Evolutionary conservation across 306 rosid genomes (phyloP), one percentile per base, ranked within the genome.

Genomic region (Quercus wislizeni): DNA sequence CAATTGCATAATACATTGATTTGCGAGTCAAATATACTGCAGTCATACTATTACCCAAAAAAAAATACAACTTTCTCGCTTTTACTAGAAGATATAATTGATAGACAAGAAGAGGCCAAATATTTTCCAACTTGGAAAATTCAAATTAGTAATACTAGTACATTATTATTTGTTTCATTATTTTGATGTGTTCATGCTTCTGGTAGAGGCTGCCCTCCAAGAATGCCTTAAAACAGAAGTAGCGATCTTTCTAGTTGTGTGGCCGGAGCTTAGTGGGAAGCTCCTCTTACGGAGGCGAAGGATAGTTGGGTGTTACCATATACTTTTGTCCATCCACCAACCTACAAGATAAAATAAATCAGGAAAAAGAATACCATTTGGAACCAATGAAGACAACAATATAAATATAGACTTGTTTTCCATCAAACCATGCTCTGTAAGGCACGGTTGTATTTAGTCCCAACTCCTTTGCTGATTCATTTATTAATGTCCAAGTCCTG

Each of bases 311-410:
- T 46, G 64, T 69, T 51, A 2, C 79, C 87, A 76, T 76, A 67
- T 9, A 73, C 76, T 65, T 80, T 79, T 56, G 87, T 76, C 82
- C 82, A 84, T 65, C 87, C 84, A 35, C 82, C 87, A 80, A 80
- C 82, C 87, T 84, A 35, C 33, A 12, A 10, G 15, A 41, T 11
- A 56, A 56, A 7, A 30, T 69, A 69, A 5, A 18, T 15, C 55
- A 35, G n/a, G 25, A 31, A 18, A n/a, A 15, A 38, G 11, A 33
- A 9, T 23, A 69, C 74, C n/a, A 10, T 17, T 64, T 64, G 17
- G 17, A 1, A 33, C 4, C 68, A 20, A 62, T 62, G 25, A 62
- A 1, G 4, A 2, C 12, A 62, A 33, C 4, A 14, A 35, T 35
- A 49, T 31, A 3, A 2, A 63, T 31, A 69, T 5, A 69, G 8